Conservation (phyloP, 2,329 filamentous ascomycete species). For the Diaporthe batatas region DNA sequence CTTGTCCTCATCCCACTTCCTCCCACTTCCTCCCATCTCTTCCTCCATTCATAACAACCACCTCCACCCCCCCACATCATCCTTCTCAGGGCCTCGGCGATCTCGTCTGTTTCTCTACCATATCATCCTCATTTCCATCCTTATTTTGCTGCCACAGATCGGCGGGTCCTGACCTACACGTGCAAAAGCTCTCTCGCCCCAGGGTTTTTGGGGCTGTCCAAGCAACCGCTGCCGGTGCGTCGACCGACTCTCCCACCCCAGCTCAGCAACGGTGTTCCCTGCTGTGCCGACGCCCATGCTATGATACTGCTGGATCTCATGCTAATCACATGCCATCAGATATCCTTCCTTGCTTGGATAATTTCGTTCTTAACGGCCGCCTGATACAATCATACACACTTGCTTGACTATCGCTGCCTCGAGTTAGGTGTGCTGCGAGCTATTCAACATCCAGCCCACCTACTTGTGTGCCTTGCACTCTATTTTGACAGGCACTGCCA, state of each 20-base stretch:
- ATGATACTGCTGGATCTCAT: too few species aligned
- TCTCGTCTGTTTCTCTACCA: background rate
- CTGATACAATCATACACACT: background rate
- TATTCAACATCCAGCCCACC: background rate
- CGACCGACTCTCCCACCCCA: constrained; percentile 1
- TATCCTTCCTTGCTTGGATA: background rate
- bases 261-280: background rate
- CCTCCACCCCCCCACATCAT: background rate
- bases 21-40: background rate
- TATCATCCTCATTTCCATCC: too few species aligned
- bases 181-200: constrained; percentile 5
- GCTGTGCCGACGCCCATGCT: background rate
- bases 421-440: background rate
- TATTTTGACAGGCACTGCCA: background rate
- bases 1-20: background rate
- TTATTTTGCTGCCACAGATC: background rate
- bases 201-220: constrained; percentile 13
- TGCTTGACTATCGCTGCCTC: background rate
- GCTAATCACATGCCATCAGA: background rate
- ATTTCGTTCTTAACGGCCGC: background rate
- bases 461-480: background rate
- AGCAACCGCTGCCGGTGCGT: background rate
- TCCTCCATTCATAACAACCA: background rate
- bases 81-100: background rate
- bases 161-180: background rate